phyloP scores from a whole-genome alignment of 2,329 filamentous ascomycete genomes.

The Pseudogymnoascus sp. region DNA sequence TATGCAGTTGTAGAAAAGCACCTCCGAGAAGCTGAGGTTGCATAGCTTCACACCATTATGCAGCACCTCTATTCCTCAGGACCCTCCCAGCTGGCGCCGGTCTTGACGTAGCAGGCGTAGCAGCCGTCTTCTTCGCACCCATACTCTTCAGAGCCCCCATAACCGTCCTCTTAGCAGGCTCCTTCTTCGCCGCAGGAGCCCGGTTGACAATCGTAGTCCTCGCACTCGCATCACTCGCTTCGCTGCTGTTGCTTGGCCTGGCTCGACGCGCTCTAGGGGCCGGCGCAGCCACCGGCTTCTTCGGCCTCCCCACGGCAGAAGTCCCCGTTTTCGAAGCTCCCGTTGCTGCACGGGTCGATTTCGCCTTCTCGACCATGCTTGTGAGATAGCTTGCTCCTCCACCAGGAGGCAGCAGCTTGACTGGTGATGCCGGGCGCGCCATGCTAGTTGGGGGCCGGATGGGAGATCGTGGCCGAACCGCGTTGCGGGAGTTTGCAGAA shows the following conservation, averaged over 20 bases:
- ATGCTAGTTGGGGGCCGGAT: constrained; percentile 37
- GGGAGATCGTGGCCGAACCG: constrained; percentile 20
- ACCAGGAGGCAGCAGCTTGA: constrained; percentile 41
- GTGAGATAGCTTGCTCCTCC: constrained; percentile 39
- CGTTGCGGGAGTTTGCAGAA: constrained; percentile 63
- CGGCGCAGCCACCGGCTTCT: constrained; percentile 28
- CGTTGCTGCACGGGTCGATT: constrained; percentile 42
- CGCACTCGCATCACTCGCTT: constrained; percentile 53
- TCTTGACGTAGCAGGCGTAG: constrained; percentile 35
- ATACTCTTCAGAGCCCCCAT: constrained; percentile 45
- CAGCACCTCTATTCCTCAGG: constrained; percentile 42
- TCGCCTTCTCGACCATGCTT: constrained; percentile 53
- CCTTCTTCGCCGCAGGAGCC: constrained; percentile 30
- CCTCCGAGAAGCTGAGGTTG: background rate
- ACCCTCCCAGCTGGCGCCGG: constrained; percentile 38
- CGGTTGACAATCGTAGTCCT: constrained; percentile 45
- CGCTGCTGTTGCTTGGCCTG: constrained; percentile 51
- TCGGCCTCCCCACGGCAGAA: constrained; percentile 20
- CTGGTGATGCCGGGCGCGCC: constrained; percentile 51
- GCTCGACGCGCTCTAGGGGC: constrained; percentile 40
- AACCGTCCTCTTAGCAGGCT: constrained; percentile 42
- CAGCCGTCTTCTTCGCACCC: constrained; percentile 42
- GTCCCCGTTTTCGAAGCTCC: constrained; percentile 19
- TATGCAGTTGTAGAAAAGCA: background rate
- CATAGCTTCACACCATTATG: background rate